Evolutionary conservation across 352 stramenopile species (phyloP).

Genomic region (Pythium insidiosum): DNA sequence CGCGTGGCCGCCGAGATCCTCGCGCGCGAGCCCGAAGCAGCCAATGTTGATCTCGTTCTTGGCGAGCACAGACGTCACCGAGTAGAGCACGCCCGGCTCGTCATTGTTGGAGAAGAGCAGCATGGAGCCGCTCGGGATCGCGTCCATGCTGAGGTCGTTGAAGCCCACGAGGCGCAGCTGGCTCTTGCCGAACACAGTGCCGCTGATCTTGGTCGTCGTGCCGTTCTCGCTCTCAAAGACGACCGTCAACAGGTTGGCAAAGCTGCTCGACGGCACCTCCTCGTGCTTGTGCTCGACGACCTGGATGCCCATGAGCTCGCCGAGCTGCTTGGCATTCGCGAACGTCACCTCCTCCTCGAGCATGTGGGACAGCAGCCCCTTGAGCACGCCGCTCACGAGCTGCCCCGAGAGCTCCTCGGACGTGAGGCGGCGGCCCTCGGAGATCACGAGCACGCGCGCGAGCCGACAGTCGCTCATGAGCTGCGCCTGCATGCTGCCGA

Average conservation of each 20-base stretch:
- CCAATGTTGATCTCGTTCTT: conserved; percentile 93
- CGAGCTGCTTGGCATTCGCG: conserved; percentile 78
- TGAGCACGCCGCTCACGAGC: conserved; percentile 86
- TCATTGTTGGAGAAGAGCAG: conserved; percentile 95
- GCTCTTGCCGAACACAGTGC: conserved; percentile 85
- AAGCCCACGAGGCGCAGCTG: conserved; percentile 86
- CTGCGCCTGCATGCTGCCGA: conserved; percentile 84
- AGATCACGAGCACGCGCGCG: conserved; percentile 63
- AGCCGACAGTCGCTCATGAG: conserved; percentile 70
- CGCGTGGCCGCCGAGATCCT: conserved; percentile 50
- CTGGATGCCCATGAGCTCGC: conserved; percentile 85
- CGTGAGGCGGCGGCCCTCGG: conserved; percentile 73
- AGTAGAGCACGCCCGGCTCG: conserved; percentile 89
- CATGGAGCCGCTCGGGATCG: conserved; percentile 84
- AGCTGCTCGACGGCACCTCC: conserved; percentile 59
- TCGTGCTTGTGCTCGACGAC: conserved; percentile 89
- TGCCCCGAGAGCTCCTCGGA: conserved; percentile 75
- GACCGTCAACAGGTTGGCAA: conserved; percentile 88
- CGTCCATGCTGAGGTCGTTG: conserved; percentile 82
- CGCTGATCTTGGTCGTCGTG: conserved; percentile 73
- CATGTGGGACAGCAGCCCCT: conserved; percentile 87
- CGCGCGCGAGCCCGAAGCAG: conserved; percentile 84
- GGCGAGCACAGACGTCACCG: conserved; percentile 91
- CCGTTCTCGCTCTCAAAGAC: conserved; percentile 88
- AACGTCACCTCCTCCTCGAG: conserved; percentile 89